Evolutionary conservation across 129 eudicot genomes (phyloP).

Genomic region (Mikania micrantha): DNA sequence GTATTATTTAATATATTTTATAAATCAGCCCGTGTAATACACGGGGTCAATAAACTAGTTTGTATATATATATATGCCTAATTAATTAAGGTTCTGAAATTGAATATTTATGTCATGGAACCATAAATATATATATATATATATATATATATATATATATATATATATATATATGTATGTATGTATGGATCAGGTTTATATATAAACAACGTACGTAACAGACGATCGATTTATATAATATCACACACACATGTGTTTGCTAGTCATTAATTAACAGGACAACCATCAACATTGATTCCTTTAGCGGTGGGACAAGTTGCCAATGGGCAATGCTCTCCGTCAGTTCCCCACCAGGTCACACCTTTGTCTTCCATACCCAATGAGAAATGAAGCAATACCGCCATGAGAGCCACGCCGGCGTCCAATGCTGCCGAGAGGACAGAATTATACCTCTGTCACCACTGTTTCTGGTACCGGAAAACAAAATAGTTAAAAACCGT

Average conservation of each 20-base stretch:
- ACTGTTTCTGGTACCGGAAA: constrained; percentile 67
- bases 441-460: constrained; percentile 96
- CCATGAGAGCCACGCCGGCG: constrained; percentile 98
- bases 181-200: too few species aligned
- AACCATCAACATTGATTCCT: constrained; percentile 59
- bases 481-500: constrained; percentile 76
- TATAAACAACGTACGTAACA: too few species aligned
- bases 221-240: too few species aligned
- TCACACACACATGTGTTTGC: not conserved
- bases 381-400: constrained; percentile 60
- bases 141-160: too few species aligned
- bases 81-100: too few species aligned
- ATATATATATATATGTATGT: too few species aligned
- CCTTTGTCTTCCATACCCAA: constrained; percentile 43
- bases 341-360: constrained; percentile 83
- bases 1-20: too few species aligned
- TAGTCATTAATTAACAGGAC: constrained; percentile 40
- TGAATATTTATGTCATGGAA: too few species aligned
- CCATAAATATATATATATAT: too few species aligned
- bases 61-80: too few species aligned
- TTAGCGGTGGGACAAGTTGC: constrained; percentile 86
- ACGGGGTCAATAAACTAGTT: too few species aligned
- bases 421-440: constrained; percentile 88
- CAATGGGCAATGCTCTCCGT: constrained; percentile 68
- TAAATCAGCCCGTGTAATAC: too few species aligned